A percentile compares a stretch with the other conserved stretches of the same genome.
Conservation (phyloP, 495 filamentous ascomycete genomes). For the Aspergillus indologenus region DNA sequence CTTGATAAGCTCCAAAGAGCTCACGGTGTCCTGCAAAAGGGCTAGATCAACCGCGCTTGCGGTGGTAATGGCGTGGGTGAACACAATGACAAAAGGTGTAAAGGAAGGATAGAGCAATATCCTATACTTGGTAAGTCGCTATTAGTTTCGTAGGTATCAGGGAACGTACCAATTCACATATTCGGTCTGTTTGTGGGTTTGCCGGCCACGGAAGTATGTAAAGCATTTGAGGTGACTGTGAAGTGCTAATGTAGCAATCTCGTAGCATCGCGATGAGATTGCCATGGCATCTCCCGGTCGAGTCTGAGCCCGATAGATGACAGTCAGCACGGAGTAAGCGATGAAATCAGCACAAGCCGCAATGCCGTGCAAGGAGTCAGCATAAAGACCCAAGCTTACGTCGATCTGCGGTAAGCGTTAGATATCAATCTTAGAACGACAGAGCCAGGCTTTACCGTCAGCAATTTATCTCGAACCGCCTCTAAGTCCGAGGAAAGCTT, state of each 20-base stretch:
- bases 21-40: constrained; percentile 24
- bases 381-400: constrained; percentile 24
- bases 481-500: constrained; percentile 21
- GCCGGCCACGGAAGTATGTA: constrained; percentile 22
- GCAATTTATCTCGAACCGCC: constrained; percentile 20
- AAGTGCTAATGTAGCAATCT: constrained; percentile 20
- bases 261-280: constrained; percentile 24
- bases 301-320: constrained; percentile 28
- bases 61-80: constrained; percentile 29
- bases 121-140: constrained; percentile 10
- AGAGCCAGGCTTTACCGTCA: constrained; percentile 13
- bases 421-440: neutral
- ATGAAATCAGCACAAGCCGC: constrained; percentile 30
- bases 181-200: constrained; percentile 29
- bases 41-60: constrained; percentile 15
- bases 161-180: constrained; percentile 25
- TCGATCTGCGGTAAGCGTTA: constrained; percentile 18
- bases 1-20: constrained; percentile 24
- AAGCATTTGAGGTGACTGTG: constrained; percentile 26
- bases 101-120: constrained; percentile 29
- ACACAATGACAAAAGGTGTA: constrained; percentile 26
- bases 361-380: constrained; percentile 29
- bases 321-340: constrained; percentile 26
- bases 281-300: constrained; percentile 23
- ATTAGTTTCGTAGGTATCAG: neutral